Conservation (phyloP, 2,329 filamentous ascomycete genomes). For the Tolypocladium amazonense region DNA sequence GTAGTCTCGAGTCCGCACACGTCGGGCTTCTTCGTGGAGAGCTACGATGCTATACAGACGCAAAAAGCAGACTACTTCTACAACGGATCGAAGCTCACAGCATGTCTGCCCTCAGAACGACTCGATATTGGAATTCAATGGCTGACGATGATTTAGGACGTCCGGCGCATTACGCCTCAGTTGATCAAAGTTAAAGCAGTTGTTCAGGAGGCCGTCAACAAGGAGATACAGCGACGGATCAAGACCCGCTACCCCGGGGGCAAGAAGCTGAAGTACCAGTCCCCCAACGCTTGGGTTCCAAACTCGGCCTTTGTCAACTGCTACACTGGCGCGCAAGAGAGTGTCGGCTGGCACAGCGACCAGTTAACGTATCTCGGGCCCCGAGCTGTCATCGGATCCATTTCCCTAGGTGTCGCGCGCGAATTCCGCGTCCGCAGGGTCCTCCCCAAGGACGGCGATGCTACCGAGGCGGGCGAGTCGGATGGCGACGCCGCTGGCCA, state of each 20-base stretch:
- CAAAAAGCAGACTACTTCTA: conserved; percentile 79
- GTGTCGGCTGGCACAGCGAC: conserved; percentile 86
- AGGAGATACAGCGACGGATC: conserved; percentile 64
- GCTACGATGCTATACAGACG: conserved; percentile 52
- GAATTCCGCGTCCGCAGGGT: conserved; percentile 83
- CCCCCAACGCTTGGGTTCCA: conserved; percentile 61
- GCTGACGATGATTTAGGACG: conserved; percentile 39
- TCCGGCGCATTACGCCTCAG: conserved; percentile 65
- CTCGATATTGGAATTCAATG: not conserved
- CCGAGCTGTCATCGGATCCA: conserved; percentile 74
- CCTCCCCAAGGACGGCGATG: conserved; percentile 43
- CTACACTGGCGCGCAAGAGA: conserved; percentile 72
- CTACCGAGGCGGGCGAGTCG: conserved; percentile 26
- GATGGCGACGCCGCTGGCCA: conserved; percentile 64
- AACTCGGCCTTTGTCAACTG: conserved; percentile 95
- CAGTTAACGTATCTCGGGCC: conserved; percentile 90
- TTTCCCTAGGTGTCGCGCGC: conserved; percentile 84
- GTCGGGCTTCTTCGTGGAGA: conserved; percentile 72
- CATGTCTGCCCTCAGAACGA: conserved; percentile 15
- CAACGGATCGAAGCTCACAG: conserved; percentile 64
- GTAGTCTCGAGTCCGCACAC: conserved; percentile 81
- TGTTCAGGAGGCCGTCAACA: conserved; percentile 69
- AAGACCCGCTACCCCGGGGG: conserved; percentile 54
- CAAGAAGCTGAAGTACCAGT: conserved; percentile 69
- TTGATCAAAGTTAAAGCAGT: conserved; percentile 58